Base-by-base conservation (phyloP, 2,329 filamentous ascomycete species). In the Camillea tinctor region DNA sequence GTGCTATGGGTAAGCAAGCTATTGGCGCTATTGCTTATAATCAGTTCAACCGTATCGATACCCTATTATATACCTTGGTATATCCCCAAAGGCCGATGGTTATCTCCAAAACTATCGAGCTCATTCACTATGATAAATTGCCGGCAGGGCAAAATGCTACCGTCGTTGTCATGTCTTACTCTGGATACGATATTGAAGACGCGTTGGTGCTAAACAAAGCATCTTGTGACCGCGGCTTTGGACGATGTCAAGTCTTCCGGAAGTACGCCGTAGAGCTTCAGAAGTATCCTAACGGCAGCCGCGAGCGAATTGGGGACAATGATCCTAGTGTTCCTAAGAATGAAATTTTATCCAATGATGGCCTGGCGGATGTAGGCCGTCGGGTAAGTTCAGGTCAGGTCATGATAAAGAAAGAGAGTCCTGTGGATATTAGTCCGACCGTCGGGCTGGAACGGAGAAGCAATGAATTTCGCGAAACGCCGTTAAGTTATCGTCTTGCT, bases 1-100 rank as follows among this genome's bases (percentile, higher is more conserved):
- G 94, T 79, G 95, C 95, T 78, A 99, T 99, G 95, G 95, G 95
- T 85, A 99, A 99, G 79, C 95, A 99, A 90, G 95, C 95, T 48
- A 98, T 99, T 74, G 95, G 95, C 36, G 93, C 94, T 36, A 98
- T 99, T 73, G 95, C 94, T 17, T 96, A 97, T 73, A 99, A 99
- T 73, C 95, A 99, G 75, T 97, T 97, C 78, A 91, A 94, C 70
- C 89, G 95, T 59, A 97, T 99, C 74, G 95, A 99, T 72, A 98
- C 94, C 0, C 82, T 99, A 17, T 85, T 99, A 6, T 98, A 97
- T 73, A 91, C 97, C 1, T 91, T 99, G 80, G 95, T 99, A 3
- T 99, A 99, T 72, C 95, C 95, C 6, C 96, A 99, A 73, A 88
- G 96, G 69, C 95, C 95, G 1, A 95, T 99, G 89, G 94, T 98